These are phyloP conservation scores for Euryodendron excelsum DNA, from an alignment of 148 eudicot genomes.

Conservation along the genomic window DNA sequence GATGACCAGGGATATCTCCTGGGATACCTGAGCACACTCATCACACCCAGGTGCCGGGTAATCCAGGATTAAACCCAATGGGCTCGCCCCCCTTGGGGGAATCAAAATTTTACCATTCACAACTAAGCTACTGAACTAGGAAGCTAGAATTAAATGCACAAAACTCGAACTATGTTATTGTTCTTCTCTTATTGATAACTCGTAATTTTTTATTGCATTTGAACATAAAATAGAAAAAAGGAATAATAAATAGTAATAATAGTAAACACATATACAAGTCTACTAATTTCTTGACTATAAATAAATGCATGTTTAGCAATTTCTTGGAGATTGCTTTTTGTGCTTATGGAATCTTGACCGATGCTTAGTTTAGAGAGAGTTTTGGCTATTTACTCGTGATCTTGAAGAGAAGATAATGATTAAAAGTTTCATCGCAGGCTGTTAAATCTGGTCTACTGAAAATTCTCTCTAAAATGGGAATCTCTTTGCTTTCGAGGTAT, in stretches of 20 bases:
- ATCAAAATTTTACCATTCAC: too few relatives aligned
- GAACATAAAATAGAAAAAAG: not conserved
- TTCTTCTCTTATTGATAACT: too few relatives aligned
- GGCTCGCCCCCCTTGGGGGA: too few relatives aligned
- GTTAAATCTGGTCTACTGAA: constrained; percentile 82
- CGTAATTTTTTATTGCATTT: too few relatives aligned
- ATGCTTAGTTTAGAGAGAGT: not conserved
- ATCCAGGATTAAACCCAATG: too few relatives aligned
- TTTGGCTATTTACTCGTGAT: not conserved
- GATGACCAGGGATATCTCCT: too few relatives aligned
- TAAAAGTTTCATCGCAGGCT: constrained; percentile 48
- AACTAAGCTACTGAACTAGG: too few relatives aligned
- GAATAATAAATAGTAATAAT: not conserved
- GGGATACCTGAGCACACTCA: too few relatives aligned
- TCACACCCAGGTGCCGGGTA: too few relatives aligned
- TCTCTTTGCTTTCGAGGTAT: constrained; percentile 97
- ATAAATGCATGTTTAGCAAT: too few relatives aligned
- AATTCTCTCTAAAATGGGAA: constrained; percentile 98
- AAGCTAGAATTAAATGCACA: too few relatives aligned
- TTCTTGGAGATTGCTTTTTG: not conserved
- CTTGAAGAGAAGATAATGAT: constrained; percentile 5
- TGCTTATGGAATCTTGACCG: not conserved
- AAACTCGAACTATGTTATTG: too few relatives aligned
- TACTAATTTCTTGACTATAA: not conserved
- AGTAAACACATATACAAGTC: not conserved